These are phyloP conservation scores for Diplodia mutila DNA, from an alignment of 2,329 filamentous ascomycete genomes.

Conservation along the genomic window DNA sequence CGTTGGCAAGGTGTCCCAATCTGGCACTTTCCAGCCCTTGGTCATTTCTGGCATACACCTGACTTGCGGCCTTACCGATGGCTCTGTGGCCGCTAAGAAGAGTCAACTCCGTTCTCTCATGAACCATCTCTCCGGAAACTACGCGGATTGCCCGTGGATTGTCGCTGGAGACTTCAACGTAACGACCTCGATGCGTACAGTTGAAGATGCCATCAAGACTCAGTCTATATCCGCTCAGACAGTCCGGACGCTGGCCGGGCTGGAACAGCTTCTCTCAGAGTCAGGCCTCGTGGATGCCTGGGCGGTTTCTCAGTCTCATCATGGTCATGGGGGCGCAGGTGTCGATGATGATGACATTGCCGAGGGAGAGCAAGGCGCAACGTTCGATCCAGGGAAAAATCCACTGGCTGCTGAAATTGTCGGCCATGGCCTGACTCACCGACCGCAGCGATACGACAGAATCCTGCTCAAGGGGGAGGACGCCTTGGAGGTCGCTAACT, in stretches of 20 bases:
- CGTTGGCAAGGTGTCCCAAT: constrained; percentile 37
- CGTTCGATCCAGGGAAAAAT: constrained; percentile 65
- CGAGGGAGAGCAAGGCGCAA: constrained; percentile 65
- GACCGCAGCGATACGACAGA: constrained; percentile 68
- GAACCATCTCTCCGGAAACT: constrained; percentile 49
- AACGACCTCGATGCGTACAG: constrained; percentile 60
- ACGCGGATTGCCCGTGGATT: constrained; percentile 56
- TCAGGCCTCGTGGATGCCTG: constrained; percentile 59
- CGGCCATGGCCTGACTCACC: constrained; percentile 59
- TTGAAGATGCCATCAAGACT: constrained; percentile 57
- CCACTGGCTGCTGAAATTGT: constrained; percentile 58
- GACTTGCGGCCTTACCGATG: constrained; percentile 63
- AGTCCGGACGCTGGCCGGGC: constrained; percentile 46
- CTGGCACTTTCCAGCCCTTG: constrained; percentile 43
- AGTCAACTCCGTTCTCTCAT: constrained; percentile 59
- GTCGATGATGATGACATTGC: constrained; percentile 48
- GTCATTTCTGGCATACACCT: constrained; percentile 64
- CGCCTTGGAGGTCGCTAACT: constrained; percentile 48
- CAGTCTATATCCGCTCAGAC: constrained; percentile 59
- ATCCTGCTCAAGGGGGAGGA: constrained; percentile 58
- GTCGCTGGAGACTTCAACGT: constrained; percentile 69
- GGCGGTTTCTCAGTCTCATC: constrained; percentile 46
- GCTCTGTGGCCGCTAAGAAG: constrained; percentile 60
- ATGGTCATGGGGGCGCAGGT: background rate
- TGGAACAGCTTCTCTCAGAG: constrained; percentile 54